These are phyloP conservation scores for Rubroshorea leprosula DNA, from an alignment of 345 rosid genomes.

Conservation along the genomic window DNA sequence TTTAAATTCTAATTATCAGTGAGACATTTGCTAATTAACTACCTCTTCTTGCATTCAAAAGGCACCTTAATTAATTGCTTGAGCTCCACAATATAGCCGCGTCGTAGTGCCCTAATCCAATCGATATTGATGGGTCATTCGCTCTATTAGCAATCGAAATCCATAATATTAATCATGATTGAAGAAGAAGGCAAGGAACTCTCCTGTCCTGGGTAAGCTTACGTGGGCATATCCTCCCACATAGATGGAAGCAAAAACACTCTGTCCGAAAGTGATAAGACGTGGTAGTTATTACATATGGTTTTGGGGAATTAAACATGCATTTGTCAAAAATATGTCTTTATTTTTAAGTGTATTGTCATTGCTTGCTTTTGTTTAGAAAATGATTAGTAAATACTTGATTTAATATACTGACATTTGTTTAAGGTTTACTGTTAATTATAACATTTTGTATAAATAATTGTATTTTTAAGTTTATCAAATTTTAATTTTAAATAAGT, in stretches of 20 bases:
- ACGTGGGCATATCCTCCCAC: background rate
- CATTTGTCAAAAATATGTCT: background rate
- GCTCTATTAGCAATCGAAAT: background rate
- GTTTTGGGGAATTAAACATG: no score
- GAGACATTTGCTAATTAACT: no score
- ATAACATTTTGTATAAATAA: no score
- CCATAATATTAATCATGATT: background rate
- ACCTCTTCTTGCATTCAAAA: no score
- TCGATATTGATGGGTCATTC: constrained; percentile 19
- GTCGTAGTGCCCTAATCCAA: background rate
- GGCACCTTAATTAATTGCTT: no score
- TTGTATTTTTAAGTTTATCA: no score
- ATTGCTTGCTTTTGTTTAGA: background rate
- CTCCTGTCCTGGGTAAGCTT: constrained; percentile 12
- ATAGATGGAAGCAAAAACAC: background rate
- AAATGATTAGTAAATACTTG: background rate
- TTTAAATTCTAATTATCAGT: no score
- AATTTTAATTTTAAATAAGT: no score
- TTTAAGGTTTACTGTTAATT: no score
- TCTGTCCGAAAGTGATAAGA: background rate
- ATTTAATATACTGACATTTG: no score
- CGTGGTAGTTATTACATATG: no score
- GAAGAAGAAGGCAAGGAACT: background rate
- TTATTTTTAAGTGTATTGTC: background rate
- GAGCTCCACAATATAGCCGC: no score